phyloP scores from a whole-genome alignment of 2,329 filamentous ascomycete genomes.

The Fusarium transvaalense region DNA sequence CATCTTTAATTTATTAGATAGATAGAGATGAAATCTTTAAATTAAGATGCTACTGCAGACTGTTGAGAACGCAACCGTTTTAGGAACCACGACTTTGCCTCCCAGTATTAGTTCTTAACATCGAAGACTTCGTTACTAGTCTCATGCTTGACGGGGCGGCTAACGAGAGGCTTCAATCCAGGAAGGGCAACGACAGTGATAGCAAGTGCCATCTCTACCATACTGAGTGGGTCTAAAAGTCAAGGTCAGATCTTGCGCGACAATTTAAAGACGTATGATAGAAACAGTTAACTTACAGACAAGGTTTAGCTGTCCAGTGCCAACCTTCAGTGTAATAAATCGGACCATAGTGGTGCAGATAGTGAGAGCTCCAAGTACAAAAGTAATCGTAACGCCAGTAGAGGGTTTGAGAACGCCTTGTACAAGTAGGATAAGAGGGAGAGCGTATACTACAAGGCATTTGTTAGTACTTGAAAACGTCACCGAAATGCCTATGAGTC shows the following conservation, averaged over 20 bases:
- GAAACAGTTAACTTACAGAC: conserved; percentile 30
- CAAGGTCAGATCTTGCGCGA: not conserved
- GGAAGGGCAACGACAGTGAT: conserved; percentile 40
- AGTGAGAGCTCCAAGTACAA: conserved; percentile 35
- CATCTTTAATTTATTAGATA: no score
- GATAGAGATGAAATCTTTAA: no score
- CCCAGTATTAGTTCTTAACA: conserved; percentile 17
- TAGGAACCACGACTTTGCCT: no score
- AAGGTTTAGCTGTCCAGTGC: conserved; percentile 41
- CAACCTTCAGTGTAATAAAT: conserved; percentile 36
- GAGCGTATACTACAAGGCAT: conserved; percentile 46
- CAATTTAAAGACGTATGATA: accelerated
- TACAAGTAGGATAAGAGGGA: conserved; percentile 49
- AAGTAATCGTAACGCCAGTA: conserved; percentile 35
- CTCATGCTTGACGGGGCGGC: conserved; percentile 21
- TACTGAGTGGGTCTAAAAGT: conserved; percentile 36
- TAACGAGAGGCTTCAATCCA: conserved; percentile 38
- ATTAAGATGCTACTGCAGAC: no score
- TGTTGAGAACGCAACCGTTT: no score
- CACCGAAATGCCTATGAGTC: accelerated
- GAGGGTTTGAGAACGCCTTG: conserved; percentile 40
- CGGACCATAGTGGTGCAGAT: conserved; percentile 38
- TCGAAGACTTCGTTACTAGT: conserved; percentile 14
- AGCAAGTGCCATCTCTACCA: conserved; percentile 39
- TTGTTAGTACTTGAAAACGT: not conserved